Evolutionary conservation across 148 eudicot species (phyloP).

Genomic region (Vaccinium myrtillus): DNA sequence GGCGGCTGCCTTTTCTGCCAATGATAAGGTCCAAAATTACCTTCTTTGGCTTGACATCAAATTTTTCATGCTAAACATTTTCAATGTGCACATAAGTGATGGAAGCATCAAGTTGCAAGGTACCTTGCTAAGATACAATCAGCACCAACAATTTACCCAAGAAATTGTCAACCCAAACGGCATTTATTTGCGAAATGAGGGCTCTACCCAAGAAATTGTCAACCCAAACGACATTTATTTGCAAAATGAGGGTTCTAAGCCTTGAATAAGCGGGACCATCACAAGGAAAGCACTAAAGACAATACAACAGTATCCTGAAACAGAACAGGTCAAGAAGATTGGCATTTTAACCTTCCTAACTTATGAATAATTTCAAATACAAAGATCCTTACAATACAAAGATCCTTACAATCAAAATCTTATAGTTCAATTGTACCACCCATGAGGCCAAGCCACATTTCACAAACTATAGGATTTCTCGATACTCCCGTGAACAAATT

Average conservation of each 20-base stretch:
- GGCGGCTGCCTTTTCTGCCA: conserved; percentile 47
- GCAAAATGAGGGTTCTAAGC: neutral
- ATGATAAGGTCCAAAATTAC: conserved; percentile 13
- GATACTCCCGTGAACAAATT: conserved; percentile 57
- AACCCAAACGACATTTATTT: too few relatives aligned
- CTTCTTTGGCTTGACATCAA: neutral
- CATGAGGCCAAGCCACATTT: neutral
- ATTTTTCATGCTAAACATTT: neutral
- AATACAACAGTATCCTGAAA: neutral
- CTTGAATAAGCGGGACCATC: neutral
- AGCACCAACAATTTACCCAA: neutral
- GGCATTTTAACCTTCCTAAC: neutral
- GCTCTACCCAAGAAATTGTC: too few relatives aligned
- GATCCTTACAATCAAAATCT: neutral
- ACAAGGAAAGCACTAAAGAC: neutral
- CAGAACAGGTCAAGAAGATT: neutral
- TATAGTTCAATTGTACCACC: neutral
- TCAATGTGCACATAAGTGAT: neutral
- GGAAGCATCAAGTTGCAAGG: neutral
- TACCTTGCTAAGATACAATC: neutral
- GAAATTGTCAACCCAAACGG: neutral
- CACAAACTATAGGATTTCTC: conserved; percentile 23
- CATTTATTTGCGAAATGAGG: conserved; percentile 2
- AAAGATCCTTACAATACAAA: too few relatives aligned
- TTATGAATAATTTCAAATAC: neutral